phyloP scores from a whole-genome alignment of 129 eudicot species.

The Daucus carota region DH1_v3.0 NC_030384.2:38088001-38088500 shows the following conservation, averaged over 20 bases:
- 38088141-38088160: not conserved
- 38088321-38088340: not conserved
- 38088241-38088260: not conserved
- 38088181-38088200: not conserved
- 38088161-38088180: not conserved
- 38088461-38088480: slow-evolving; percentile 84
- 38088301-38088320: not conserved
- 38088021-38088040: not conserved
- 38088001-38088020: not conserved
- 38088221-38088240: not conserved
- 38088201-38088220: not conserved
- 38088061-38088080: not conserved
- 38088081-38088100: not conserved
- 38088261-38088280: not conserved
- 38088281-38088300: not conserved
- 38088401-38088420: slow-evolving; percentile 75
- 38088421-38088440: slow-evolving; percentile 69
- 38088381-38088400: slow-evolving; percentile 93
- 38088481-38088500: not conserved
- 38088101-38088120: not conserved
- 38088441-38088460: slow-evolving; percentile 98
- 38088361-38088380: slow-evolving; percentile 64
- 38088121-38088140: not conserved
- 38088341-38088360: slow-evolving; percentile 9
- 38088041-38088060: not conserved